Conservation (phyloP, 495 filamentous ascomycete genomes). For the Penicillium pancosmium region DNA sequence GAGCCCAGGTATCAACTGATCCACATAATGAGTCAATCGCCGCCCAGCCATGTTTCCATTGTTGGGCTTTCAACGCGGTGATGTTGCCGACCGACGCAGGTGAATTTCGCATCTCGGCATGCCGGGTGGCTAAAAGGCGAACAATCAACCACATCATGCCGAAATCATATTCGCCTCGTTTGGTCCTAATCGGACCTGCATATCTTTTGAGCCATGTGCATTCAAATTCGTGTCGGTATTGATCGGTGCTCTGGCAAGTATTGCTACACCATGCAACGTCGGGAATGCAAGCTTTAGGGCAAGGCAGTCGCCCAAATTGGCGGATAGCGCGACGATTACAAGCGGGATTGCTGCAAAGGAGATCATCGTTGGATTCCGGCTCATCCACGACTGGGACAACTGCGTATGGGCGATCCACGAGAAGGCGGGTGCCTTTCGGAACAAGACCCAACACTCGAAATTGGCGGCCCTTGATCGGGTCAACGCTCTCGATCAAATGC, state of each 20-base stretch:
- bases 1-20: slow-evolving; percentile 37
- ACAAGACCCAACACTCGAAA: slow-evolving; percentile 33
- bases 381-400: slow-evolving; percentile 39
- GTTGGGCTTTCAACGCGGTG: not conserved
- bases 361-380: slow-evolving; percentile 20
- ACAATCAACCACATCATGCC: slow-evolving; percentile 48
- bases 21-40: slow-evolving; percentile 41
- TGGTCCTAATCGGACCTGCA: slow-evolving; percentile 28
- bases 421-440: slow-evolving; percentile 31
- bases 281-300: slow-evolving; percentile 30
- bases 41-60: slow-evolving; percentile 30
- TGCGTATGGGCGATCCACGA: slow-evolving; percentile 40
- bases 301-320: slow-evolving; percentile 18
- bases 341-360: slow-evolving; percentile 40
- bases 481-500: slow-evolving; percentile 31
- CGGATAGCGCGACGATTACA: slow-evolving; percentile 29
- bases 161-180: slow-evolving; percentile 44
- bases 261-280: slow-evolving; percentile 41
- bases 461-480: slow-evolving; percentile 42
- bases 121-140: slow-evolving; percentile 36
- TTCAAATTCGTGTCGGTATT: slow-evolving; percentile 37
- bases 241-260: slow-evolving; percentile 28
- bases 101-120: slow-evolving; percentile 14
- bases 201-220: slow-evolving; percentile 42
- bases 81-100: not conserved